Base-by-base conservation (phyloP, 352 stramenopile genomes). In the Pythium sp. region DNA sequence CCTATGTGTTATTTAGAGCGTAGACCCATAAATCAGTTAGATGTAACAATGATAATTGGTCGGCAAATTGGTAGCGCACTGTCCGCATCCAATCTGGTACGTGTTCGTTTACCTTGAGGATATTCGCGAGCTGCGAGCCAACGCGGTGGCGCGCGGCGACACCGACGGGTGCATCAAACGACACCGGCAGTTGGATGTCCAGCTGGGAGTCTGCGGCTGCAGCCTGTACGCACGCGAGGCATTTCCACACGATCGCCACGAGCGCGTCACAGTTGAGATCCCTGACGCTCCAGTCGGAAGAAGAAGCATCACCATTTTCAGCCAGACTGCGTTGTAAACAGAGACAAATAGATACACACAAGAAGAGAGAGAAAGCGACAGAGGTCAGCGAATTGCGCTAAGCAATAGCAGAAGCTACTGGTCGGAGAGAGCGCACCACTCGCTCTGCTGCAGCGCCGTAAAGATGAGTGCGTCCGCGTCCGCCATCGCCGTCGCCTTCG, bases 141-240 rank as follows among this genome's bases (percentile, higher is more conserved):
- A 94, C 70, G 43, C 90, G 85, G 65, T 97, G 90, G 30, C 82
- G 75, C 41, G 80, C 80, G 3, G 90, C 88, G 30, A 96, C 88
- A 20, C 87, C 86, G 7, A 77, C 68, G 0, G 82, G 82, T 0
- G 71, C 72, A 6, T 67, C 68, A 0, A 66, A 61, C 11, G 70
- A 49, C 12, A 26, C 24, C 47, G 75, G 66, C 0, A 87, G 57
- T 18, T 53, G 57, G 26, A 87, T 78, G n/a, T 72, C 69, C 1
- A 69, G 15, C 53, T 68, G 62, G n/a, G 20, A 61, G 32, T 66
- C 67, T 9, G 69, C 62, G 22, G 80, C 68, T 28, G 58, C 57
- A 0, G 64, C 38, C 24, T 90, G 72, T 26, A 91, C 54, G 6
- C 62, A 77, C 24, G 61, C 60, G 49, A 93, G 69, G 41, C 79